Evolutionary conservation across 768 basidiomycete genomes (phyloP).

Genomic region (Podaxis sp.): DNA sequence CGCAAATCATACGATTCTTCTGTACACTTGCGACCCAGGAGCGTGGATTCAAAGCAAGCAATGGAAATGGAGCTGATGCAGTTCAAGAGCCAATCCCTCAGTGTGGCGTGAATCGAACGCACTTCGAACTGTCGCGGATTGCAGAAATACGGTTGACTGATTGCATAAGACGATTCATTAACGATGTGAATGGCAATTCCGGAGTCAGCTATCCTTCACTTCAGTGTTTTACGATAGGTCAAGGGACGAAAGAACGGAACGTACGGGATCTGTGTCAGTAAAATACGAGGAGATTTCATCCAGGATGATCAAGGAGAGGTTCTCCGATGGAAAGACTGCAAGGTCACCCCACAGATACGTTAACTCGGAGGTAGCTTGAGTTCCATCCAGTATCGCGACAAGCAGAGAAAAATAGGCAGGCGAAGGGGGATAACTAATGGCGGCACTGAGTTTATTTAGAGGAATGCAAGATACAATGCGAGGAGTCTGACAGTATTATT

Average conservation of each 20-base stretch:
- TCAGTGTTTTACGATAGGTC: neutral
- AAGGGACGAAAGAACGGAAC: conserved; percentile 12
- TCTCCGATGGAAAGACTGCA: conserved; percentile 18
- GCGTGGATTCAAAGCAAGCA: conserved; percentile 11
- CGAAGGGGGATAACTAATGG: conserved; percentile 61
- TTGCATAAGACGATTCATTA: conserved; percentile 11
- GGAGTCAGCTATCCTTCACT: neutral
- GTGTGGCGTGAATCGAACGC: neutral
- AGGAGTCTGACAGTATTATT: conserved; percentile 51
- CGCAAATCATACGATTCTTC: neutral
- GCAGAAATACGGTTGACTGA: neutral
- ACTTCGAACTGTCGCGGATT: neutral
- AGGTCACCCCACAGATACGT: conserved; percentile 4
- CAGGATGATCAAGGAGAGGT: conserved; percentile 49
- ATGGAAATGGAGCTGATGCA: conserved; percentile 1
- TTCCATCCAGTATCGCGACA: conserved; percentile 44
- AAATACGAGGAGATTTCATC: conserved; percentile 64
- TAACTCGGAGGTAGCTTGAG: neutral
- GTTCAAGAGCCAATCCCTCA: neutral
- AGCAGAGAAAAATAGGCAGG: conserved; percentile 54
- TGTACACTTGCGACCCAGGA: neutral
- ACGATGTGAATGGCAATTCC: neutral
- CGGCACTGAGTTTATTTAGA: conserved; percentile 18
- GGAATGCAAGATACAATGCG: neutral
- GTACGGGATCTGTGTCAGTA: conserved; percentile 10